A percentile compares a stretch with the other conserved stretches of the same genome.
Conservation (phyloP, 1,284 basidiomycete genomes). For the Puccinia novopanici region DNA sequence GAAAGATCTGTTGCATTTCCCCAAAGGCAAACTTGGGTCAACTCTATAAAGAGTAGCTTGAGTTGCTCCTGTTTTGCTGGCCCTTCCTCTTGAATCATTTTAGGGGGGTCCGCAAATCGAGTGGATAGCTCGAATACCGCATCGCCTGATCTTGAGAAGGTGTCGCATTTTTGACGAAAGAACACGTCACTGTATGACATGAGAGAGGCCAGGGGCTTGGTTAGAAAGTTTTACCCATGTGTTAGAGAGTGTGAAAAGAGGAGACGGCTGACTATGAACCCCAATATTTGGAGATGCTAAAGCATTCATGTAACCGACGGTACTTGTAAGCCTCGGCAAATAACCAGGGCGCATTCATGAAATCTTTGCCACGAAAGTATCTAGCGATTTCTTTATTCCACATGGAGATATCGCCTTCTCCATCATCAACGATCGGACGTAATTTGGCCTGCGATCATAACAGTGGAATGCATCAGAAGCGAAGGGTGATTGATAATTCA, state of each 20-base stretch:
- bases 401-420: conserved; percentile 86
- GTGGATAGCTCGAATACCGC: conserved; percentile 94
- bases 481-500: conserved; percentile 66
- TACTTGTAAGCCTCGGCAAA: conserved; percentile 99
- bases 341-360: conserved; percentile 89
- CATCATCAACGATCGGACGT: conserved; percentile 85
- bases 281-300: conserved; percentile 90
- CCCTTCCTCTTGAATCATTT: conserved; percentile 66
- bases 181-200: conserved; percentile 53
- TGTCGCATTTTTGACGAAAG: conserved; percentile 74
- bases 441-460: conserved; percentile 71
- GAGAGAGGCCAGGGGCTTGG: conserved; percentile 51
- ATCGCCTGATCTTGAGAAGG: conserved; percentile 85
- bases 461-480: conserved; percentile 62
- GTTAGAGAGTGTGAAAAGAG: conserved; percentile 42
- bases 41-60: conserved; percentile 86
- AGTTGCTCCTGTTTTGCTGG: conserved; percentile 72
- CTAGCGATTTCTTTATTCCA: conserved; percentile 96
- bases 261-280: conserved; percentile 63
- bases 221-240: neutral
- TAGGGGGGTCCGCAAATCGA: conserved; percentile 85
- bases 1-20: conserved; percentile 96
- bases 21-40: conserved; percentile 95
- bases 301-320: conserved; percentile 80
- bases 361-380: conserved; percentile 92